These are phyloP conservation scores for Arthrobotrys sphaeroides DNA, from an alignment of 2,329 filamentous ascomycete species.

Conservation along the genomic window DNA sequence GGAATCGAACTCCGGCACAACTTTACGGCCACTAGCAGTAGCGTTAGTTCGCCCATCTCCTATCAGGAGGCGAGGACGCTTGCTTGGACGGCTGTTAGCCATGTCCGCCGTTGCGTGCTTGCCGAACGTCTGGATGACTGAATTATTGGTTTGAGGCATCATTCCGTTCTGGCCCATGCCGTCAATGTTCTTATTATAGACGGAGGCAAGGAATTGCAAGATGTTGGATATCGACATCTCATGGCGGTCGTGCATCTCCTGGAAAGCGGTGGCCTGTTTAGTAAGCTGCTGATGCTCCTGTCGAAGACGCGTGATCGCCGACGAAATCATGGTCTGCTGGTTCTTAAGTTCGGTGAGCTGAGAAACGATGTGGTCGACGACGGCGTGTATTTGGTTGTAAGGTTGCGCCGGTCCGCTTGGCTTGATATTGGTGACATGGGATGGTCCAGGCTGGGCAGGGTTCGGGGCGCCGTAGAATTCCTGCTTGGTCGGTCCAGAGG, in stretches of 20 bases:
- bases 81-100: slow-evolving; percentile 35
- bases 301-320: slow-evolving; percentile 80
- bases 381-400: slow-evolving; percentile 61
- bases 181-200: slow-evolving; percentile 92
- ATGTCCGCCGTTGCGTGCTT: slow-evolving; percentile 37
- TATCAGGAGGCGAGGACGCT: slow-evolving; percentile 46
- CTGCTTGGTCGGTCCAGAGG: slow-evolving; percentile 23
- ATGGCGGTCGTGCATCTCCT: slow-evolving; percentile 91
- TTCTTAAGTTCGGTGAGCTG: slow-evolving; percentile 84
- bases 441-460: slow-evolving; percentile 43
- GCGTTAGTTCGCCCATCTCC: slow-evolving; percentile 46
- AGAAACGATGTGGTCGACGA: slow-evolving; percentile 49
- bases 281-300: slow-evolving; percentile 88
- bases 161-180: slow-evolving; percentile 62
- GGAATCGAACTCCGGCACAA: slow-evolving; percentile 13
- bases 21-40: slow-evolving; percentile 7
- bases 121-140: slow-evolving; percentile 33
- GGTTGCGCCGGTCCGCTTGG: slow-evolving; percentile 64
- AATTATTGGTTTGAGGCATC: slow-evolving; percentile 33
- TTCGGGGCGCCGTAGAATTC: slow-evolving; percentile 26
- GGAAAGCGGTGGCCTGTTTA: slow-evolving; percentile 86
- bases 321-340: slow-evolving; percentile 85
- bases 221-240: slow-evolving; percentile 99
- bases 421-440: slow-evolving; percentile 59
- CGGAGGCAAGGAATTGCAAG: slow-evolving; percentile 92